Conservation (phyloP, 2,329 filamentous ascomycete species). For the Gyromitra esculenta region DNA sequence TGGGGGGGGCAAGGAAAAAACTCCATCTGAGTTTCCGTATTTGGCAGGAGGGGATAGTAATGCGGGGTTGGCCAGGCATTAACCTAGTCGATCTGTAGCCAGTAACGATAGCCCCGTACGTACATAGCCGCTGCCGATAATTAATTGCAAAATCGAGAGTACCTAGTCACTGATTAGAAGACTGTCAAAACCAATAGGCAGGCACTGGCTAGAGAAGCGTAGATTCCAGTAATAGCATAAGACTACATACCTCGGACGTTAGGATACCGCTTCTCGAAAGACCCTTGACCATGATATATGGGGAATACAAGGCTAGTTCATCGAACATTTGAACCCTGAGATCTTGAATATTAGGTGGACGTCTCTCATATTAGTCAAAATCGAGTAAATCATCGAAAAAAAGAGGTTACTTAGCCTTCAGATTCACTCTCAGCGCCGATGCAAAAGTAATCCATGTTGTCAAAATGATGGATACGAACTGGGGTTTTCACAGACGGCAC, state of each 20-base stretch:
- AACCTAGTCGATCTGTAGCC: constrained; percentile 9
- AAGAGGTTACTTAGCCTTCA: constrained; percentile 10
- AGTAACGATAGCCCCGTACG: background rate
- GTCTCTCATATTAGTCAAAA: background rate
- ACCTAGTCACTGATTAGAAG: background rate
- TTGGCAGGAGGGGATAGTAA: constrained; percentile 27
- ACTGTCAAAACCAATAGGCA: too few relatives aligned
- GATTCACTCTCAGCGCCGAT: background rate
- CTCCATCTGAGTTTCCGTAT: constrained; percentile 12
- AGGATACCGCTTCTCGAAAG: too few relatives aligned
- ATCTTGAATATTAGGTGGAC: background rate
- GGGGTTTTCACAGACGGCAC: background rate
- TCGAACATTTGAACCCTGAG: background rate
- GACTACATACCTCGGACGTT: too few relatives aligned
- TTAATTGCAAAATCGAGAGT: background rate
- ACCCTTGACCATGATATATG: background rate
- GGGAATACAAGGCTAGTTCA: background rate
- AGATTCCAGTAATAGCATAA: too few relatives aligned
- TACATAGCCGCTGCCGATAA: background rate
- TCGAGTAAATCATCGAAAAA: background rate
- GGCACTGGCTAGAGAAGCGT: too few relatives aligned
- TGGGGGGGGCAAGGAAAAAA: constrained; percentile 25
- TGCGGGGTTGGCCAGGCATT: constrained; percentile 11
- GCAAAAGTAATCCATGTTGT: background rate
- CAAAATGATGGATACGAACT: background rate